Conservation (phyloP, 2,329 filamentous ascomycete species). For the Penicillium sclerotiorum region DNA sequence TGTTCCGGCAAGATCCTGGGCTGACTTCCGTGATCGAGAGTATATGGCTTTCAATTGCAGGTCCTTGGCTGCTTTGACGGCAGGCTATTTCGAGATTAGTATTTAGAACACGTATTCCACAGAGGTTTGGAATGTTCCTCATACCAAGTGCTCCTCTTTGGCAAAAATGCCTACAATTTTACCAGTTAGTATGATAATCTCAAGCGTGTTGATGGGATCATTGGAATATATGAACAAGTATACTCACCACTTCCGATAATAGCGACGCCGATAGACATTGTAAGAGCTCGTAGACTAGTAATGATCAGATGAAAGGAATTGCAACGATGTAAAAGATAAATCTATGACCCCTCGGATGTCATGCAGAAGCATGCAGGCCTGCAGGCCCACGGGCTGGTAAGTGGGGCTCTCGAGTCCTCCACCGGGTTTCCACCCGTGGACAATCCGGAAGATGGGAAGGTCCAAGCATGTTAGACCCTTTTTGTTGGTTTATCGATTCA, state of each 20-base stretch:
- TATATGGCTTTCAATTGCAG: constrained; percentile 60
- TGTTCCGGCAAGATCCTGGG: constrained; percentile 44
- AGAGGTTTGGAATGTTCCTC: neutral
- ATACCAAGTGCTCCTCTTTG: constrained; percentile 58
- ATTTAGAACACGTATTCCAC: neutral
- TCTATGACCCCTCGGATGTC: constrained; percentile 10
- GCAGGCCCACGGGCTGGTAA: too few species aligned
- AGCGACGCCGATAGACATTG: constrained; percentile 50
- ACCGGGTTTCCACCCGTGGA: constrained; percentile 4
- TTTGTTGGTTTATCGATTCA: neutral
- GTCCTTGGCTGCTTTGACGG: constrained; percentile 49
- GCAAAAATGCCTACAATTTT: constrained; percentile 54
- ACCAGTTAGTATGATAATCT: neutral
- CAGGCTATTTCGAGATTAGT: constrained; percentile 45
- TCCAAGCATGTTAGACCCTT: constrained; percentile 15
- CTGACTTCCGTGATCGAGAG: constrained; percentile 59
- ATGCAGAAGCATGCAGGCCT: constrained; percentile 14
- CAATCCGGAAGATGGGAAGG: constrained; percentile 18
- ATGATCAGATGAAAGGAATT: neutral
- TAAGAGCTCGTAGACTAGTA: constrained; percentile 12
- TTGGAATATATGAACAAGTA: neutral
- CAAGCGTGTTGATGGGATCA: neutral
- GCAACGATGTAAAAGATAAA: neutral
- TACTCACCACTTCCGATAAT: constrained; percentile 55
- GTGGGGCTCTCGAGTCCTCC: constrained; percentile 14